phyloP scores from a whole-genome alignment of 305 asterid species.

The Fraxinus albicans region DNA sequence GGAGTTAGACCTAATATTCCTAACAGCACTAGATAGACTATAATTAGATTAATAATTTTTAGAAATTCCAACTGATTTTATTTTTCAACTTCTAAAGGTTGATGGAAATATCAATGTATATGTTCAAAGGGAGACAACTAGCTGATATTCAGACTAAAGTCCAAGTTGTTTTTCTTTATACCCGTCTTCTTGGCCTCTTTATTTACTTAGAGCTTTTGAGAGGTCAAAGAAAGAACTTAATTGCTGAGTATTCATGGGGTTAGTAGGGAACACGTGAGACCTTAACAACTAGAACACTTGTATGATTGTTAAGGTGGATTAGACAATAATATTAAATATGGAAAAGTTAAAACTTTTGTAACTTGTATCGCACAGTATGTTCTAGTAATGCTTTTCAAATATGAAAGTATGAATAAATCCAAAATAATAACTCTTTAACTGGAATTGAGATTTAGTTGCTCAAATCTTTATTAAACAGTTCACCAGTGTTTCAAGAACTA shows the following conservation, averaged over 20 bases:
- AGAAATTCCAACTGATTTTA: not conserved
- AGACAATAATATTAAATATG: not conserved
- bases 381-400: not conserved
- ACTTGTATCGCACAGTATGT: not conserved
- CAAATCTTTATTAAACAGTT: not conserved
- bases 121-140: not conserved
- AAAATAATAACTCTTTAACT: not conserved
- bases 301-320: not conserved
- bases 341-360: not conserved
- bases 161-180: not conserved
- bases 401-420: not conserved
- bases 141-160: not conserved
- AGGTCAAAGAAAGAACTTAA: not conserved
- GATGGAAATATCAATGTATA: not conserved
- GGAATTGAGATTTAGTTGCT: not conserved
- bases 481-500: not conserved
- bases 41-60: not conserved
- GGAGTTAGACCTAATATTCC: no score
- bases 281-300: not conserved
- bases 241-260: not conserved
- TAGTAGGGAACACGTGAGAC: not conserved
- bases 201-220: not conserved
- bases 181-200: not conserved
- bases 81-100: not conserved
- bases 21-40: not conserved